Evolutionary conservation across 352 stramenopile species (phyloP).

Genomic region (Phytophthora meadii): DNA sequence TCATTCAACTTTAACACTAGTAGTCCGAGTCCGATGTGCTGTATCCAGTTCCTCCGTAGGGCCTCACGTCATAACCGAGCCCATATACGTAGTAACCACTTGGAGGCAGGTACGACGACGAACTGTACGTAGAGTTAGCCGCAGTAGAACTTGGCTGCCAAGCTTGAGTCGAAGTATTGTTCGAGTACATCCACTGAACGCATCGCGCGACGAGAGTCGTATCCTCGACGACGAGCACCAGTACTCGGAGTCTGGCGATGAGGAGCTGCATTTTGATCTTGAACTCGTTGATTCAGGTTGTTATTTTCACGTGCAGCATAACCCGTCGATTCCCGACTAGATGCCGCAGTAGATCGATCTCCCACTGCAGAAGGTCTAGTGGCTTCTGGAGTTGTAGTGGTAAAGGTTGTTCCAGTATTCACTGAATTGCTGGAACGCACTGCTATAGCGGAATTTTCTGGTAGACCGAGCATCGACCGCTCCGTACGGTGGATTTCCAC

Average conservation of each 20-base stretch:
- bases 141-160: too few species aligned
- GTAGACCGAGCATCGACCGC: slow-evolving; percentile 14
- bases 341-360: too few species aligned
- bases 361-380: neutral
- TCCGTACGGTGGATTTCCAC: slow-evolving; percentile 30
- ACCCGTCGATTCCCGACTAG: neutral
- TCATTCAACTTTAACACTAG: too few species aligned
- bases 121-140: too few species aligned
- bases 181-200: too few species aligned
- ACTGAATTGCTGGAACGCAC: neutral
- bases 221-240: neutral
- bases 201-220: too few species aligned
- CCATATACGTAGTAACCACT: too few species aligned
- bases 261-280: slow-evolving; percentile 5
- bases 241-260: slow-evolving; percentile 6
- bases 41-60: too few species aligned
- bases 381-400: neutral
- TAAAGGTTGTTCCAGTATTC: neutral
- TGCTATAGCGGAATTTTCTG: slow-evolving; percentile 1
- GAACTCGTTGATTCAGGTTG: slow-evolving; percentile 4
- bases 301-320: neutral
- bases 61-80: too few species aligned
- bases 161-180: too few species aligned
- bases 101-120: too few species aligned
- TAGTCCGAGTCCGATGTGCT: too few species aligned